Evolutionary conservation across 2,329 filamentous ascomycete species (phyloP), one percentile per base, ranked within the genome.

Genomic region (Fusarium incarnatum): DNA sequence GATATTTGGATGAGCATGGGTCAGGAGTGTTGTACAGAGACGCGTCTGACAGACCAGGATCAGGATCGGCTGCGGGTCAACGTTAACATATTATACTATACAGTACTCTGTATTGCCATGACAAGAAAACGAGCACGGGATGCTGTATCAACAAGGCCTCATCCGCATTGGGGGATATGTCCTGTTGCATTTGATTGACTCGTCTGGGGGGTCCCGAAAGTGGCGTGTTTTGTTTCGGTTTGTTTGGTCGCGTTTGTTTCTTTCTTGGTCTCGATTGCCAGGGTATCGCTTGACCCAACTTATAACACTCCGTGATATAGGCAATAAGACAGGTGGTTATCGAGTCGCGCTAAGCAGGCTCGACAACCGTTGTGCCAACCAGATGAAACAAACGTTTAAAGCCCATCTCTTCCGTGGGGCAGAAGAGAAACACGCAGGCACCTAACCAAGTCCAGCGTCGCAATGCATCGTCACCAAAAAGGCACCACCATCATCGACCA

Each of bases 291-390:
- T 53, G 57, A 64, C 52, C 52, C 52, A 61, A 68, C 61, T 66
- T 65, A 75, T 74, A 75, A 64, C 42, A 65, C 64, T 63, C 46
- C 22, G 58, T 64, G 58, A 74, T 75, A 75, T 75, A 75, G 73
- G 58, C 64, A 68, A 72, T 75, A 75, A 74, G 57, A 75, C 70
- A 71, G 70, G 68, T 63, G 67, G 67, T 46, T 75, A 75, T 72
- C 66, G 59, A 56, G 46, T 48, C 60, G 54, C 70, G 70, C 72
- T 75, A 75, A 75, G 42, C 49, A 37, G 34, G 34, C 63, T 64
- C 50, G 47, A 63, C 52, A 56, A 67, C 25, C 41, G 25, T 54
- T 73, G 64, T 70, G 60, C 73, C 73, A 75, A 74, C 71, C 73
- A 73, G 64, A 66, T 66, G 73, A 72, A 71, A 71, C 68, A 72